Conservation (phyloP, 2,329 filamentous ascomycete genomes). For the Metarhizium rileyi region DNA sequence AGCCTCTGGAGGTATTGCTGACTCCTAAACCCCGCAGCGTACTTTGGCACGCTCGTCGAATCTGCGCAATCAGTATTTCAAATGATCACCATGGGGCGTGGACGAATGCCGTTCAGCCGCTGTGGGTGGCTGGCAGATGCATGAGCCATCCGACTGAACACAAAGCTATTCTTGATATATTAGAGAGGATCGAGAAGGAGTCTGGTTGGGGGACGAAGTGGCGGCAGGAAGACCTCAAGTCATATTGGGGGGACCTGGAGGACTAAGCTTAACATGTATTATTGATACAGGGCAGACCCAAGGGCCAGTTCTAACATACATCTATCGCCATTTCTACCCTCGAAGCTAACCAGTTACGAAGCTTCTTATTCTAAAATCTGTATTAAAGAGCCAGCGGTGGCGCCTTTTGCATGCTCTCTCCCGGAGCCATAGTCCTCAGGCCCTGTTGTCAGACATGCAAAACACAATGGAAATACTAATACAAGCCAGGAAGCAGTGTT, state of each 20-base stretch:
- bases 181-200: constrained; percentile 39
- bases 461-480: neutral
- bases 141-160: constrained; percentile 38
- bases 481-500: neutral
- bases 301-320: too few relatives aligned
- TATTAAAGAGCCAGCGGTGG: too few relatives aligned
- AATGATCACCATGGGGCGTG: constrained; percentile 44
- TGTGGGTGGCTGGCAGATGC: constrained; percentile 42
- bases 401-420: too few relatives aligned
- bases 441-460: neutral
- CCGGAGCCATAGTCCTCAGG: too few relatives aligned
- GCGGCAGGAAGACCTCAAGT: constrained; percentile 40
- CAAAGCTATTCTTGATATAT: constrained; percentile 32
- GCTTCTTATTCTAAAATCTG: too few relatives aligned
- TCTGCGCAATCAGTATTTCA: constrained; percentile 42
- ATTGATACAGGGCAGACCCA: neutral
- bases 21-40: constrained; percentile 25
- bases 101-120: constrained; percentile 43
- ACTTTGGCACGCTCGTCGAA: constrained; percentile 42
- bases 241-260: constrained; percentile 37
- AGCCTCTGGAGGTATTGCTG: constrained; percentile 30
- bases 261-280: constrained; percentile 8
- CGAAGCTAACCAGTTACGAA: too few relatives aligned
- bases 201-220: constrained; percentile 44
- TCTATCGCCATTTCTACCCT: too few relatives aligned